A percentile compares a stretch with the other conserved stretches of the same genome.
Conservation (phyloP, 306 rosid genomes). For the Bauhinia variegata region DNA sequence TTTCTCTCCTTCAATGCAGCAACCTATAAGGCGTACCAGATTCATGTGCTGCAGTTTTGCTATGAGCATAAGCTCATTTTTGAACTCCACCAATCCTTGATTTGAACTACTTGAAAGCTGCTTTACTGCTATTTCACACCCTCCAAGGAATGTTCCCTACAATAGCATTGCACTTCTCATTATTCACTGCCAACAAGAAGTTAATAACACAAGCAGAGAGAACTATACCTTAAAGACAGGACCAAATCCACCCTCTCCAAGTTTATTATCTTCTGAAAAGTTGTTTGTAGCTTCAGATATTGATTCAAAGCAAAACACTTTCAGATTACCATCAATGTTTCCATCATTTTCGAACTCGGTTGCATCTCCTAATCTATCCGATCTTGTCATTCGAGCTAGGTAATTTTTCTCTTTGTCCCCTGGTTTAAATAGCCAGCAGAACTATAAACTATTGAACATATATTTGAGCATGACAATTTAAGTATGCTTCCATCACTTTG, state of each 20-base stretch:
- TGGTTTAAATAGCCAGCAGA: too few relatives aligned
- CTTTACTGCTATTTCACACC: slow-evolving; percentile 56
- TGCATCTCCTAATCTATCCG: too few relatives aligned
- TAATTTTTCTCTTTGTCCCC: too few relatives aligned
- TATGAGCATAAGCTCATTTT: slow-evolving; percentile 50
- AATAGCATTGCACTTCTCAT: not conserved
- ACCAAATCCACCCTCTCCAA: slow-evolving; percentile 65
- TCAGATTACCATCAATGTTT: too few relatives aligned
- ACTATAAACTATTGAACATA: too few relatives aligned
- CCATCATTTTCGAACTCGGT: too few relatives aligned
- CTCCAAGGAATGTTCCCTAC: slow-evolving; percentile 52
- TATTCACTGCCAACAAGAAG: too few relatives aligned
- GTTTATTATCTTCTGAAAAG: slow-evolving; percentile 48
- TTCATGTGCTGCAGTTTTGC: slow-evolving; percentile 61
- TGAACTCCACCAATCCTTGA: slow-evolving; percentile 52
- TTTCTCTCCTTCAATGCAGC: slow-evolving; percentile 48
- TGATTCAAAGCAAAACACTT: too few relatives aligned
- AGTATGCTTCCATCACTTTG: too few relatives aligned
- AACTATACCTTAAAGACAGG: slow-evolving; percentile 53
- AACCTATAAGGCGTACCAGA: slow-evolving; percentile 59
- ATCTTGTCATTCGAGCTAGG: too few relatives aligned
- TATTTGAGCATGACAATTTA: too few relatives aligned
- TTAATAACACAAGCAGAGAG: not conserved
- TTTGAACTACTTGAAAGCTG: slow-evolving; percentile 52
- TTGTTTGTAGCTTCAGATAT: slow-evolving; percentile 45